Evolutionary conservation across 768 basidiomycete genomes (phyloP).

Genomic region (Pleurotus cornucopiae): DNA sequence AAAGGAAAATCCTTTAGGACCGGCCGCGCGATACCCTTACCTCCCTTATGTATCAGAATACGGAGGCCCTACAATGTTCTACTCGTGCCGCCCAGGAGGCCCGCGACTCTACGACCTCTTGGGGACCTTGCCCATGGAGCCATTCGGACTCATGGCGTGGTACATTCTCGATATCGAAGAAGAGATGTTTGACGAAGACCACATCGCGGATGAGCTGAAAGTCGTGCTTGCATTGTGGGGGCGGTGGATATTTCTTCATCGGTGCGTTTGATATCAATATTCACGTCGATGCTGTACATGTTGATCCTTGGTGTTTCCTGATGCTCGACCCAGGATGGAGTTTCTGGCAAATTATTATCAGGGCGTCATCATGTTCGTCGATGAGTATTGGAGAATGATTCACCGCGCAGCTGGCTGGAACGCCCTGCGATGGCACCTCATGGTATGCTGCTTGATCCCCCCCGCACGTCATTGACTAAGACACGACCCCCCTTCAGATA

Average conservation of each 20-base stretch:
- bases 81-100: constrained; percentile 66
- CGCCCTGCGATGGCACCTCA: constrained; percentile 56
- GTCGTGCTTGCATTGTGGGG: constrained; percentile 77
- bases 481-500: constrained; percentile 30
- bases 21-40: constrained; percentile 47
- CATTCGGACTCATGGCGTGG: constrained; percentile 68
- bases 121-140: constrained; percentile 51
- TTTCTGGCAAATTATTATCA: constrained; percentile 55
- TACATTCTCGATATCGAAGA: constrained; percentile 68
- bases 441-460: constrained; percentile 34
- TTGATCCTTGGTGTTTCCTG: neutral
- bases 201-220: constrained; percentile 72
- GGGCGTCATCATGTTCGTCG: constrained; percentile 52
- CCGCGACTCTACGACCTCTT: constrained; percentile 63
- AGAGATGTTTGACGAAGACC: constrained; percentile 68
- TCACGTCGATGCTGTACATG: neutral
- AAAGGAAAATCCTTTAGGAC: constrained; percentile 40
- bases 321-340: constrained; percentile 30
- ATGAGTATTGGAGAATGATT: constrained; percentile 62
- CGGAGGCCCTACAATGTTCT: constrained; percentile 41
- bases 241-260: constrained; percentile 65
- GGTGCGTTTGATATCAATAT: constrained; percentile 30
- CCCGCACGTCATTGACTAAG: too few species aligned
- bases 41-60: constrained; percentile 44
- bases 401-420: constrained; percentile 66